Conservation (phyloP, 768 basidiomycete species). For the Rhodosporidiobolus odoratus region DNA sequence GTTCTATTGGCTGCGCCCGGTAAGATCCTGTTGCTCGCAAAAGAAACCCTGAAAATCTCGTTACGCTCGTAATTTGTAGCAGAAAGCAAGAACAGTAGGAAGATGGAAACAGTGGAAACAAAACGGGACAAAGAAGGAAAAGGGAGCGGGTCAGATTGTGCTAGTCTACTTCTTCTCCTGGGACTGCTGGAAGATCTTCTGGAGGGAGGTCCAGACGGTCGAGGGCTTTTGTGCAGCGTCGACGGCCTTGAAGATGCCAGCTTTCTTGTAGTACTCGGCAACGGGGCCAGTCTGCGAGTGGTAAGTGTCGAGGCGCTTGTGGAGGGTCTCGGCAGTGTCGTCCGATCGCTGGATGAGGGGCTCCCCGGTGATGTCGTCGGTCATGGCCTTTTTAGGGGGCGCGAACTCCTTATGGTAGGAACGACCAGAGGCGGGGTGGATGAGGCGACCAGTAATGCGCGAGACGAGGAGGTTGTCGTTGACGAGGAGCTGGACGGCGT, state of each 20-base stretch:
- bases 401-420: conserved; percentile 93
- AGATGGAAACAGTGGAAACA: too few species aligned
- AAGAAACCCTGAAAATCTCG: too few species aligned
- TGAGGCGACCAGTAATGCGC: conserved; percentile 90
- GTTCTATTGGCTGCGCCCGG: too few species aligned
- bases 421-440: conserved; percentile 82
- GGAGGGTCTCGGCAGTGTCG: conserved; percentile 91
- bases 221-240: conserved; percentile 90
- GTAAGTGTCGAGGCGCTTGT: conserved; percentile 80
- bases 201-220: conserved; percentile 65
- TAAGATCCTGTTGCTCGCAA: too few species aligned
- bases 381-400: conserved; percentile 95
- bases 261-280: conserved; percentile 87
- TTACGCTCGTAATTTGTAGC: too few species aligned
- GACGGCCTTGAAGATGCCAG: conserved; percentile 74
- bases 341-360: conserved; percentile 94
- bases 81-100: too few species aligned
- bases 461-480: conserved; percentile 93
- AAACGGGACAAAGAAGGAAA: not conserved
- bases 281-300: conserved; percentile 94
- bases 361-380: conserved; percentile 91
- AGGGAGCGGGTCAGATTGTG: not conserved
- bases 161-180: conserved; percentile 25
- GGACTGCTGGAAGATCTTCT: conserved; percentile 36
- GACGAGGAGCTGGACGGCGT: conserved; percentile 85